Base-by-base conservation (phyloP, 176 grass and related monocot genomes). In the Bolboschoenus planiculmis region DNA sequence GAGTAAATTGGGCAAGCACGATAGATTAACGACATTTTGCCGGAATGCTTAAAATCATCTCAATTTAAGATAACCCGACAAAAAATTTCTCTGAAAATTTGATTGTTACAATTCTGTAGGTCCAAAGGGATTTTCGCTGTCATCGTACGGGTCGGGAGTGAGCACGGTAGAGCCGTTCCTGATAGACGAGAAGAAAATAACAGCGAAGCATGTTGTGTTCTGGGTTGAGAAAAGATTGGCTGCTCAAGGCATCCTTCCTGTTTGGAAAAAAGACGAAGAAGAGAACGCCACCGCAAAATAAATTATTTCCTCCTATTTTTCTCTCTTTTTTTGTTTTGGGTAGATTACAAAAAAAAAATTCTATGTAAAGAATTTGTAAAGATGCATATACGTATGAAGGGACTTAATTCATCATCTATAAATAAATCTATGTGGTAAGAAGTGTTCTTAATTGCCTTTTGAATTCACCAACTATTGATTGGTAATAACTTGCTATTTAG, bases 161-260 rank as follows among this genome's bases (percentile, higher is more conserved):
- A 98, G 92, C 83, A 98, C 96, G 14, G 88, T 98, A 40, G 96
- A 98, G 77, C 96, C 96, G 2, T 98, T 98, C 7, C 20, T 70
- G 2, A 87, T 97, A 55, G 95, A 97, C 15, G 95, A 97, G 85
- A 97, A 91, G 82, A 97, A 84, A 86, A 74, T 94, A 50, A 88
- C 88, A 21, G 13, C 84, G 18, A 86, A 86, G 83, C 84, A 84
- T 53, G 88, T 97, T 37, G 92, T 91, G 43, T 98, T 98, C 86
- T 98, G 95, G 95, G 90, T 98, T 20, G 84, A 87, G 58, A 98
- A 98, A 83, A 90, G 96, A 87, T 83, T 98, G 84, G 87, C 96
- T 56, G 92, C 92, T 62, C 96, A 98, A 85, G 96, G 96, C 18
- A 91, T 98, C 58, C 86, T 97, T 51, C 90, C 90, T 0, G 92